Evolutionary conservation across 2,329 filamentous ascomycete species (phyloP).

Genomic region (Fusarium brevicatenulatum): DNA sequence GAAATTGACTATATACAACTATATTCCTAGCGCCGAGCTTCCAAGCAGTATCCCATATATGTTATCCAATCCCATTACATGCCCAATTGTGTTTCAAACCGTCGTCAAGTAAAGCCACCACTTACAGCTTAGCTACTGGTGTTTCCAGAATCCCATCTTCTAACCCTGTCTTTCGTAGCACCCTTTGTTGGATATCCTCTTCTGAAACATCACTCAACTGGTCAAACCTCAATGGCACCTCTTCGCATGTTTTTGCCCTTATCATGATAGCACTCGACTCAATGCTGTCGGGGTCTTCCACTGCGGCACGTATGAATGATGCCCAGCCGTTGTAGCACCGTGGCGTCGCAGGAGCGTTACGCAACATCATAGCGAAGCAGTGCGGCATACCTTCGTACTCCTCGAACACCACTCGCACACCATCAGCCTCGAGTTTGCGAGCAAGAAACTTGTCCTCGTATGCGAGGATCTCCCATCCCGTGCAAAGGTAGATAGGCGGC

Average conservation of each 20-base stretch:
- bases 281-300: slow-evolving; percentile 49
- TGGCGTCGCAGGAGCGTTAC: slow-evolving; percentile 54
- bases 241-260: slow-evolving; percentile 62
- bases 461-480: slow-evolving; percentile 76
- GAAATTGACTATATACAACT: background rate
- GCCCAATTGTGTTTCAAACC: background rate
- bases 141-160: slow-evolving; percentile 1
- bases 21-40: background rate
- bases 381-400: slow-evolving; percentile 87
- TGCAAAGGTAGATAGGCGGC: slow-evolving; percentile 74
- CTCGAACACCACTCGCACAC: slow-evolving; percentile 71
- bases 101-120: background rate
- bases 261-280: slow-evolving; percentile 57
- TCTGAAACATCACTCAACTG: slow-evolving; percentile 56
- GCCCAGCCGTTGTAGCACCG: slow-evolving; percentile 67
- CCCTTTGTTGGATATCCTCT: slow-evolving; percentile 55
- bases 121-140: slow-evolving; percentile 46
- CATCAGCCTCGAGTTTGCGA: slow-evolving; percentile 63
- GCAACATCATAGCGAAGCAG: slow-evolving; percentile 71
- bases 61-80: background rate
- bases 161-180: slow-evolving; percentile 45
- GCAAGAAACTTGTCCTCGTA: slow-evolving; percentile 75
- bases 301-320: slow-evolving; percentile 61
- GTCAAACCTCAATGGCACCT: slow-evolving; percentile 57
- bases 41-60: background rate